Conservation (phyloP, 768 basidiomycete genomes). For the Xerocomellus amylosporus region DNA sequence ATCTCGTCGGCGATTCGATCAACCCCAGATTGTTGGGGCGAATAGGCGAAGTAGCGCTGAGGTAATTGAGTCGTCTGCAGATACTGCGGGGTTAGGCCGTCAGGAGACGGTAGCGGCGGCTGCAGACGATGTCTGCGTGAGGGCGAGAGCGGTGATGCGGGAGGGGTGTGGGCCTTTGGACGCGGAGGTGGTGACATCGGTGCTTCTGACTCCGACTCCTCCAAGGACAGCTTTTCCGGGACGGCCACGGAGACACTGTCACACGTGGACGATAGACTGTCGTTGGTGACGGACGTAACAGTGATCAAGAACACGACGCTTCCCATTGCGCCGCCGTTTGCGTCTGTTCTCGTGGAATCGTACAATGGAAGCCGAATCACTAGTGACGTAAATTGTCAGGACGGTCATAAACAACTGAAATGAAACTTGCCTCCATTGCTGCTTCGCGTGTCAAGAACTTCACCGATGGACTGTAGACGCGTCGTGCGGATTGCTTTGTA, state of each 20-base stretch:
- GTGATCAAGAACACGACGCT: conserved; percentile 27
- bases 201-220: conserved; percentile 18
- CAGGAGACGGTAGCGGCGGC: conserved; percentile 13
- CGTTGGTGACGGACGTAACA: conserved; percentile 16
- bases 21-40: conserved; percentile 28
- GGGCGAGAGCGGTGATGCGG: conserved; percentile 13
- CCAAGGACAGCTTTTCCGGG: conserved; percentile 20
- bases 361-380: conserved; percentile 33
- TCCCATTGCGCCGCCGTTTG: conserved; percentile 27
- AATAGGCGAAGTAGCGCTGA: conserved; percentile 19
- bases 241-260: conserved; percentile 23
- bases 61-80: conserved; percentile 30
- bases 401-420: conserved; percentile 29
- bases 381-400: conserved; percentile 31
- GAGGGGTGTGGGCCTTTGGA: conserved; percentile 17
- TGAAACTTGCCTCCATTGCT: conserved; percentile 29
- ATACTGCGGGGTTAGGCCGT: conserved; percentile 24
- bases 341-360: conserved; percentile 29
- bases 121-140: conserved; percentile 15
- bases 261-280: conserved; percentile 16
- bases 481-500: conserved; percentile 31
- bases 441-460: conserved; percentile 28
- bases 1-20: conserved; percentile 22
- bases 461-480: conserved; percentile 22
- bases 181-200: conserved; percentile 21